Evolutionary conservation across 176 grass and related monocot genomes (phyloP), one percentile per base, ranked within the genome.

Genomic region (Tillandsia leiboldiana): DNA sequence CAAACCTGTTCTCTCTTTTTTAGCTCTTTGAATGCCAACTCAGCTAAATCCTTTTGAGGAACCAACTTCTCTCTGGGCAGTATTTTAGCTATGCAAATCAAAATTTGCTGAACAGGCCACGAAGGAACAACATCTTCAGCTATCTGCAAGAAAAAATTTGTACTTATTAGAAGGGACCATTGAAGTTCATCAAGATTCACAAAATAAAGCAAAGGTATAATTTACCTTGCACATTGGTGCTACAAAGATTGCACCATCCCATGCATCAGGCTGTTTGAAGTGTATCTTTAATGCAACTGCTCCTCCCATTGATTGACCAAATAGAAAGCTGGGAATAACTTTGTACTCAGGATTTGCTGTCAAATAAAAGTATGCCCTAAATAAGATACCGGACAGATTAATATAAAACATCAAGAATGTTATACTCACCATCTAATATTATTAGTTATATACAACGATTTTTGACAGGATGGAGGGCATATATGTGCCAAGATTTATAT

Each of bases 191-290:
- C 64, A 51, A 71, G 24, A 15, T 51, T 53, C 24, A 71, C 20
- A 50, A 71, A 49, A 71, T 51, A 49, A 71, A 71, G 20, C 10
- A 53, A 51, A 71, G 51, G 23, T 56, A 57, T n/a, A 76, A 12
- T 66, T 51, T 87, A 97, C 93, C 89, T 97, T 92, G 29, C 93
- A 97, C 93, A 97, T 97, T 48, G 93, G 93, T 81, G 93, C 89
- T 72, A 97, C 84, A 65, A 97, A 73, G 61, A 97, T 80, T 73
- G 93, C 89, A 79, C 93, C 89, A 83, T 87, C 79, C 93, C 93
- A 92, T 48, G 73, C 77, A 81, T 83, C 76, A 26, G 79, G 89
- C 81, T 97, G 86, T 70, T 92, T 97, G 33, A 92, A 90, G 59
- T 92, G 88, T 64, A 97, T 74, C 73, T 92, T 97, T 73, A 97